Percentiles rank a stretch among this genome's conserved stretches.
Conservation (phyloP, 257 asterid genomes). For the Leptodermis oblonga region DNA sequence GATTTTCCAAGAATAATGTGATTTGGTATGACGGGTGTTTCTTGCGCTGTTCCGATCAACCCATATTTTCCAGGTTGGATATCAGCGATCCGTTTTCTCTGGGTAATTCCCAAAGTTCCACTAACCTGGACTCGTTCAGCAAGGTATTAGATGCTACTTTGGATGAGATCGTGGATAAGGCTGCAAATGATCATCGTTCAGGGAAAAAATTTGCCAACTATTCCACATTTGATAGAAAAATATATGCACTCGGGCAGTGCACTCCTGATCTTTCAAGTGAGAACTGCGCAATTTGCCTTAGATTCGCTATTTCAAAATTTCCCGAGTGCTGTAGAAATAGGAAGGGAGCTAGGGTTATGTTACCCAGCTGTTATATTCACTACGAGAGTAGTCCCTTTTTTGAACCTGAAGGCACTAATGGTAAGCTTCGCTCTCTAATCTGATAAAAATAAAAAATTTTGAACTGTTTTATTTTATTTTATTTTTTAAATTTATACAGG, state of each 20-base stretch:
- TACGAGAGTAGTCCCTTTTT: not conserved
- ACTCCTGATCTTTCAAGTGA: conserved; percentile 1
- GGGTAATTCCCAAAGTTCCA: no score
- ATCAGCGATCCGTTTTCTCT: fast-evolving
- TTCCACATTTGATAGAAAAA: not conserved
- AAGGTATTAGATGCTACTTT: not conserved
- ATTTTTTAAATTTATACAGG: no score
- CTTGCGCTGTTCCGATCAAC: conserved; percentile 8
- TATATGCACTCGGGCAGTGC: conserved; percentile 1
- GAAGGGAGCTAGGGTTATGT: conserved; percentile 13
- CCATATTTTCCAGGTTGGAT: not conserved
- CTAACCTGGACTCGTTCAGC: not conserved
- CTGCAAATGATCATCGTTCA: not conserved
- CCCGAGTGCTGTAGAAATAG: not conserved
- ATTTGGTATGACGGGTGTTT: conserved; percentile 7
- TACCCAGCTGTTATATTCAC: conserved; percentile 9
- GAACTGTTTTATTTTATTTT: no score
- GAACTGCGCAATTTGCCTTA: conserved; percentile 12
- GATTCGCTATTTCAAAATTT: not conserved
- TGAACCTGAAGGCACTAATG: not conserved
- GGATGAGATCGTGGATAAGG: not conserved
- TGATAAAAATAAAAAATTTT: no score
- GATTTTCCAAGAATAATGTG: no score
- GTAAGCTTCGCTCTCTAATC: no score
- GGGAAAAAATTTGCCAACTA: not conserved